Conservation (phyloP, 148 eudicot genomes). For the Cornus florida region DNA sequence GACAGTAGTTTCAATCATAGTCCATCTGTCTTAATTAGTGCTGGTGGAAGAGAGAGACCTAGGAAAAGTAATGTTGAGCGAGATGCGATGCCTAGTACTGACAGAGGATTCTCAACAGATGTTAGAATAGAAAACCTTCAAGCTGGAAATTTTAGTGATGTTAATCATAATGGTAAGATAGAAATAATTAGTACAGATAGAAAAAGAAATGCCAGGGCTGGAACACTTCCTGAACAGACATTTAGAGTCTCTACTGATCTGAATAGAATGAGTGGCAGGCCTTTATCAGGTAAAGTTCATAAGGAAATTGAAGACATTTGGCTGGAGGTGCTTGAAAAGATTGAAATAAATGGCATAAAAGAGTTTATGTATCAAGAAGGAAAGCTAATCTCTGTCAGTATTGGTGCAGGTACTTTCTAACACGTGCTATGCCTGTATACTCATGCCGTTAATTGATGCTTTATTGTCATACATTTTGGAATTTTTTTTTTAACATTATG, state of each 20-base stretch:
- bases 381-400: slow-evolving; percentile 63
- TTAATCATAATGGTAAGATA: slow-evolving; percentile 24
- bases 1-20: slow-evolving; percentile 64
- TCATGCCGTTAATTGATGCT: neutral
- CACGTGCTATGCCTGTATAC: neutral
- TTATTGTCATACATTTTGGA: neutral
- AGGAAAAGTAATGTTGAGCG: slow-evolving; percentile 47
- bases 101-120: slow-evolving; percentile 34
- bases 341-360: slow-evolving; percentile 54
- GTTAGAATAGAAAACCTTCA: slow-evolving; percentile 25
- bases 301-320: slow-evolving; percentile 73
- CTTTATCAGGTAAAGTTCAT: slow-evolving; percentile 25
- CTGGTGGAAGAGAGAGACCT: slow-evolving; percentile 38
- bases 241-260: slow-evolving; percentile 20
- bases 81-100: slow-evolving; percentile 29
- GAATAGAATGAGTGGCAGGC: slow-evolving; percentile 30
- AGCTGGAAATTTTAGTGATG: slow-evolving; percentile 40
- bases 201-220: slow-evolving; percentile 30
- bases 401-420: slow-evolving; percentile 67
- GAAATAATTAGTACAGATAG: slow-evolving; percentile 32
- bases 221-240: slow-evolving; percentile 13
- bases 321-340: slow-evolving; percentile 75
- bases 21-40: slow-evolving; percentile 36
- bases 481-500: neutral
- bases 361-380: slow-evolving; percentile 91